phyloP scores from a whole-genome alignment of 169 alveolate genomes.

The Plasmodium cynomolgi region DNA sequence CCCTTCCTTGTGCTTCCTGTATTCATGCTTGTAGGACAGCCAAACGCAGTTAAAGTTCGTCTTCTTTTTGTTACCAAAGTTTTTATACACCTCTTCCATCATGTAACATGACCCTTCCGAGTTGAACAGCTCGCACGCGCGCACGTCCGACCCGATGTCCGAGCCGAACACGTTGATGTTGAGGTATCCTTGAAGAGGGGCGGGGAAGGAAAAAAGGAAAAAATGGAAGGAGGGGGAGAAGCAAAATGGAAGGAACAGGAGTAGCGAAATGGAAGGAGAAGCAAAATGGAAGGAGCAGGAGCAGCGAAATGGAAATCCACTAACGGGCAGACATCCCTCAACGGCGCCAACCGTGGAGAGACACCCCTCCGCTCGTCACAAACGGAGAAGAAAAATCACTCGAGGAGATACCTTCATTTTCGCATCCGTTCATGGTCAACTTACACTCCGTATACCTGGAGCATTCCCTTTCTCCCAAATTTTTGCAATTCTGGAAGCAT shows the following conservation, averaged over 20 bases:
- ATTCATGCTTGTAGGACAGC: constrained; percentile 39
- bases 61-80: constrained; percentile 2
- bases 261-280: not conserved
- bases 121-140: constrained; percentile 61
- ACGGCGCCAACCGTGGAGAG: not conserved
- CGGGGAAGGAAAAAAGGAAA: not conserved
- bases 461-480: constrained; percentile 23
- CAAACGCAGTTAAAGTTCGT: constrained; percentile 58
- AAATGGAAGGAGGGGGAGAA: not conserved
- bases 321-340: not conserved
- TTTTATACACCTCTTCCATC: constrained; percentile 29
- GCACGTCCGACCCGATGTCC: constrained; percentile 28
- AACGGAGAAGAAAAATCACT: not conserved
- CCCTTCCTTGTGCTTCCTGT: not conserved
- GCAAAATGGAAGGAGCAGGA: not conserved
- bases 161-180: constrained; percentile 15
- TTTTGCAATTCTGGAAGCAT: constrained; percentile 44
- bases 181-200: constrained; percentile 9
- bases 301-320: not conserved
- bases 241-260: too few species aligned
- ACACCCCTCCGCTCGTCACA: not conserved
- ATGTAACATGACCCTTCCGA: constrained; percentile 54
- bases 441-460: constrained; percentile 38
- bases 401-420: constrained; percentile 38
- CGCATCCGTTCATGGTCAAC: constrained; percentile 9